These are phyloP conservation scores for Flaveria bidentis DNA, from an alignment of 129 eudicot species.

Conservation along the genomic window DNA sequence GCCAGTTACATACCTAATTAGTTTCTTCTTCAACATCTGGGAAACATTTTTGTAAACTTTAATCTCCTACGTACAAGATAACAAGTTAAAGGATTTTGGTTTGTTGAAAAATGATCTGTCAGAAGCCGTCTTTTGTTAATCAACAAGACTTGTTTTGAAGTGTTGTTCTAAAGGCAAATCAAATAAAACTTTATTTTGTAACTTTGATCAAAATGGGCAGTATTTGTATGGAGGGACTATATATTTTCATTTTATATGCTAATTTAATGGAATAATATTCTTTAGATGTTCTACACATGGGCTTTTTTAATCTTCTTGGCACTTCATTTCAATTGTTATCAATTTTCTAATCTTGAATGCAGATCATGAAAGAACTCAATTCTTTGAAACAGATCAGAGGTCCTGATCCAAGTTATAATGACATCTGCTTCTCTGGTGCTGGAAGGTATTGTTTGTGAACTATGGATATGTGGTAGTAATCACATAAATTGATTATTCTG, in stretches of 20 bases:
- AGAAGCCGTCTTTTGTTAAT: not conserved
- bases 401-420: constrained; percentile 93
- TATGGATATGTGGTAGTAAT: constrained; percentile 14
- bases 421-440: constrained; percentile 95
- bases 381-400: constrained; percentile 70
- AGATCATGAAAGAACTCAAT: constrained; percentile 63
- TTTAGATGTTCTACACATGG: not conserved
- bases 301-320: not conserved
- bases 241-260: not conserved
- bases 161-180: not conserved
- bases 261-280: not conserved
- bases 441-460: constrained; percentile 59
- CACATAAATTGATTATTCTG: not conserved
- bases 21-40: not conserved
- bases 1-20: not conserved
- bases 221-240: not conserved
- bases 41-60: not conserved
- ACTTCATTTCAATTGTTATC: not conserved
- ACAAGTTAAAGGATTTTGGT: not conserved
- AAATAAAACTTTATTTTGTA: not conserved
- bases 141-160: not conserved
- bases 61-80: not conserved
- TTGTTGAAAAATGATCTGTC: not conserved
- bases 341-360: constrained; percentile 26
- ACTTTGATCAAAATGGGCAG: not conserved